phyloP scores from a whole-genome alignment of 192 early-diverging fungal species.

The Linnemannia exigua region DNA sequence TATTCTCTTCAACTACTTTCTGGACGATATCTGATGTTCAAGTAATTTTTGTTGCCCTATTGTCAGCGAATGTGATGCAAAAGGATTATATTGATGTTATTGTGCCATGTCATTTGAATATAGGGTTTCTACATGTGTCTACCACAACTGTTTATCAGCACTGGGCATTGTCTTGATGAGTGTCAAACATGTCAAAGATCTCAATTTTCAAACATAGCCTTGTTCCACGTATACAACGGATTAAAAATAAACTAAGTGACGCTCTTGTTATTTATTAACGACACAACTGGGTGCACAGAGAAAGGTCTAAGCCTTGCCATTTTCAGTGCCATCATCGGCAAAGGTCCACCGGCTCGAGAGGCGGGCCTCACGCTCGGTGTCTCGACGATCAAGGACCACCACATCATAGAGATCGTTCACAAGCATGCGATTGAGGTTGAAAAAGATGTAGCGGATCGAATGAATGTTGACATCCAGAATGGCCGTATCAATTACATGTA shows the following conservation, averaged over 20 bases:
- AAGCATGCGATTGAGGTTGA: constrained; percentile 58
- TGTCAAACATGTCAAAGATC: too few species aligned
- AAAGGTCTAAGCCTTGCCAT: constrained; percentile 58
- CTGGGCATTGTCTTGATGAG: too few species aligned
- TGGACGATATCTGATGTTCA: too few species aligned
- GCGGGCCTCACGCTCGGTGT: constrained; percentile 46
- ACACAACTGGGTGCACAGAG: constrained; percentile 61
- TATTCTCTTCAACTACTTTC: too few species aligned
- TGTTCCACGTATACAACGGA: too few species aligned
- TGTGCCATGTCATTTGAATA: too few species aligned
- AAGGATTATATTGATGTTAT: too few species aligned
- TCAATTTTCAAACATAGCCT: too few species aligned
- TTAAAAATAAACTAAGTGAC: background rate
- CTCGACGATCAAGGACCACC: constrained; percentile 47
- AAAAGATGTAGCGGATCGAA: constrained; percentile 59
- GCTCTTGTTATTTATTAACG: constrained; percentile 50
- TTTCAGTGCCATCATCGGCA: constrained; percentile 32
- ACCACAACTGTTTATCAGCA: too few species aligned
- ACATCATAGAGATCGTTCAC: constrained; percentile 60
- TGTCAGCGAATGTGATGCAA: too few species aligned
- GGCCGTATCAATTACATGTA: constrained; percentile 60
- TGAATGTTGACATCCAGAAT: constrained; percentile 60
- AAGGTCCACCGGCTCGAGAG: constrained; percentile 55
- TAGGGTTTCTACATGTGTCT: too few species aligned
- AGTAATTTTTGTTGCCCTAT: too few species aligned